A percentile compares a stretch with the other conserved stretches of the same genome.
Evolutionary conservation across 139 green algal genomes (phyloP).

Genomic region (Parachlorella kessleri): DNA sequence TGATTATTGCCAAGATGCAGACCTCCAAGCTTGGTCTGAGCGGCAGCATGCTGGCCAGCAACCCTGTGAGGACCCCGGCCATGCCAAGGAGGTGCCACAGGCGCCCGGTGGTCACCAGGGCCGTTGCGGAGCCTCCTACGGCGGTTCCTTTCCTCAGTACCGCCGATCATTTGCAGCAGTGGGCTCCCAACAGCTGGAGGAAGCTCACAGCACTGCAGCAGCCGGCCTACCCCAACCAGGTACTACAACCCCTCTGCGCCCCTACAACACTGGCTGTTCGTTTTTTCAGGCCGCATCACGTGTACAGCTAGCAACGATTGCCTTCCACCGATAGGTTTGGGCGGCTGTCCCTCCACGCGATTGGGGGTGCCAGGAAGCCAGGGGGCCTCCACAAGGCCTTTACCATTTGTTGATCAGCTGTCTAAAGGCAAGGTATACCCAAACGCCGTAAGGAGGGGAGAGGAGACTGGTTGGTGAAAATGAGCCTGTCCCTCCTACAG

Average conservation of each 20-base stretch:
- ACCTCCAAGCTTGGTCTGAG: not conserved
- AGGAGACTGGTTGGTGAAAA: too few relatives aligned
- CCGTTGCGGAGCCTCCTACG: slow-evolving; percentile 38
- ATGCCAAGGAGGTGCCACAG: not conserved
- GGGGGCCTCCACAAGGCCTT: too few relatives aligned
- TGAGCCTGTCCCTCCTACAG: too few relatives aligned
- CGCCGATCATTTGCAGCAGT: slow-evolving; percentile 50
- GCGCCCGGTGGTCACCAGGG: slow-evolving; percentile 6
- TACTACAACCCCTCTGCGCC: slow-evolving; percentile 39
- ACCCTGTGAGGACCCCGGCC: not conserved
- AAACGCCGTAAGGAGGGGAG: too few relatives aligned
- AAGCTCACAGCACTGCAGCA: slow-evolving; percentile 68
- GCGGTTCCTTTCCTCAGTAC: slow-evolving; percentile 47
- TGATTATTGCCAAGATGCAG: not conserved
- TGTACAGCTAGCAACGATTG: too few relatives aligned
- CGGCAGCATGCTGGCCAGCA: not conserved
- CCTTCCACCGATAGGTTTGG: too few relatives aligned
- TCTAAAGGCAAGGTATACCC: too few relatives aligned
- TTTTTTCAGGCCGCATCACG: too few relatives aligned
- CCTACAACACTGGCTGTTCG: too few relatives aligned
- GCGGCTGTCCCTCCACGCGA: too few relatives aligned
- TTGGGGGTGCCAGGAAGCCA: too few relatives aligned
- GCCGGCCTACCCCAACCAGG: slow-evolving; percentile 72
- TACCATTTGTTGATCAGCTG: too few relatives aligned
- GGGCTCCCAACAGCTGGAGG: slow-evolving; percentile 61